Percentiles rank a stretch among this genome's conserved stretches.
phyloP scores from a whole-genome alignment of 306 rosid genomes.

The Ceratonia siliqua region DNA sequence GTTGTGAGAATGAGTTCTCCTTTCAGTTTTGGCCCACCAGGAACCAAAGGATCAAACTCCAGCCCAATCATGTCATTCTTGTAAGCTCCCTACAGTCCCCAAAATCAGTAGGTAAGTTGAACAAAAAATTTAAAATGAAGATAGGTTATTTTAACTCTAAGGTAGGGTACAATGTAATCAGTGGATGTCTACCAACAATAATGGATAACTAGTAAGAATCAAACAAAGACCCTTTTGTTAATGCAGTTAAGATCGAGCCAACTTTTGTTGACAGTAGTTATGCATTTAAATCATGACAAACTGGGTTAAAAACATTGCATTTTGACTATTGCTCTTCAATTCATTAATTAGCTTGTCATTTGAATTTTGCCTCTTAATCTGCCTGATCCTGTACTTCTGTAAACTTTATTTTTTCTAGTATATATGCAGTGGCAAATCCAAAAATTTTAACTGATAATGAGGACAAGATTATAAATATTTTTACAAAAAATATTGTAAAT shows the following conservation, averaged over 20 bases:
- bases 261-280: neutral
- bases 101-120: neutral
- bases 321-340: too few relatives aligned
- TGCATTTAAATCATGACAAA: neutral
- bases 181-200: too few relatives aligned
- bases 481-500: too few relatives aligned
- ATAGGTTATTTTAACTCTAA: too few relatives aligned
- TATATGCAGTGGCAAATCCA: too few relatives aligned
- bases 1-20: constrained; percentile 61
- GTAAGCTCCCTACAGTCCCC: constrained; percentile 72
- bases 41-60: constrained; percentile 58
- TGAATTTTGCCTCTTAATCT: neutral
- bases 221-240: too few relatives aligned
- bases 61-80: constrained; percentile 83
- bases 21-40: constrained; percentile 66
- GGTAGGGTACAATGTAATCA: too few relatives aligned
- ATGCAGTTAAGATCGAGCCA: too few relatives aligned
- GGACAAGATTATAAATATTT: too few relatives aligned
- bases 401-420: neutral
- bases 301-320: neutral
- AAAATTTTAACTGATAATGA: too few relatives aligned
- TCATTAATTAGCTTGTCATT: neutral
- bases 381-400: neutral
- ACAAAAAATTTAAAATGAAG: too few relatives aligned
- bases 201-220: too few relatives aligned